Evolutionary conservation across 805 yeast genomes (phyloP).

Genomic region (Candida namnaoensis): DNA sequence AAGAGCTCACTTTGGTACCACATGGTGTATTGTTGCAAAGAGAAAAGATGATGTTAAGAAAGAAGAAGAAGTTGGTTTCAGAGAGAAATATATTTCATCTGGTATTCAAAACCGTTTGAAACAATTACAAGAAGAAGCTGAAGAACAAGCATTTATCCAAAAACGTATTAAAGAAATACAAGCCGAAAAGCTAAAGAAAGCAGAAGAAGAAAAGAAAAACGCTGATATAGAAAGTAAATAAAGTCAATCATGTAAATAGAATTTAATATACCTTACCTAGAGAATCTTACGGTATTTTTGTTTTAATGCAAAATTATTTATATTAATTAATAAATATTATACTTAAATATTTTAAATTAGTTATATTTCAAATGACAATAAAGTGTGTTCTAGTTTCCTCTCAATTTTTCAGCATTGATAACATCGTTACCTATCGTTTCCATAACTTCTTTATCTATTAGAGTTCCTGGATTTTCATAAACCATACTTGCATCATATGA

Average conservation of each 20-base stretch:
- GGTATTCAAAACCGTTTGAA: constrained; percentile 20
- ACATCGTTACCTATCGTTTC: constrained; percentile 67
- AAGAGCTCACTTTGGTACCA: constrained; percentile 84
- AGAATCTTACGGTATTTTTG: too few species aligned
- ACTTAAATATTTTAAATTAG: too few species aligned
- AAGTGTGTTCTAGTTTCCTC: constrained; percentile 34
- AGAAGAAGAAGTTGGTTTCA: constrained; percentile 36
- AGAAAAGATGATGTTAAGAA: constrained; percentile 55
- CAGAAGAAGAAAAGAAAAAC: too few species aligned
- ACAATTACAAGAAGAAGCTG: constrained; percentile 7
- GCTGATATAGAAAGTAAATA: too few species aligned
- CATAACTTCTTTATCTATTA: constrained; percentile 68
- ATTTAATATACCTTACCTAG: too few species aligned
- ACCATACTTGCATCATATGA: constrained; percentile 89
- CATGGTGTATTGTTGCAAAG: constrained; percentile 79
- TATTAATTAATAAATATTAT: too few species aligned
- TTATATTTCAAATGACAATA: too few species aligned
- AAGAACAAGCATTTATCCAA: not conserved
- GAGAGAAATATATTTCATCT: constrained; percentile 38
- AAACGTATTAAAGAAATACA: constrained; percentile 10
- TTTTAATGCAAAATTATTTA: too few species aligned
- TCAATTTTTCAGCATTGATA: constrained; percentile 63
- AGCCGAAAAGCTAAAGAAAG: not conserved
- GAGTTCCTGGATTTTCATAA: constrained; percentile 57
- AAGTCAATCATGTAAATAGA: too few species aligned